A percentile compares a stretch with the other conserved stretches of the same genome.
Evolutionary conservation across 176 grass and related monocot genomes (phyloP).

Genomic region (Eleusine coracana): DNA sequence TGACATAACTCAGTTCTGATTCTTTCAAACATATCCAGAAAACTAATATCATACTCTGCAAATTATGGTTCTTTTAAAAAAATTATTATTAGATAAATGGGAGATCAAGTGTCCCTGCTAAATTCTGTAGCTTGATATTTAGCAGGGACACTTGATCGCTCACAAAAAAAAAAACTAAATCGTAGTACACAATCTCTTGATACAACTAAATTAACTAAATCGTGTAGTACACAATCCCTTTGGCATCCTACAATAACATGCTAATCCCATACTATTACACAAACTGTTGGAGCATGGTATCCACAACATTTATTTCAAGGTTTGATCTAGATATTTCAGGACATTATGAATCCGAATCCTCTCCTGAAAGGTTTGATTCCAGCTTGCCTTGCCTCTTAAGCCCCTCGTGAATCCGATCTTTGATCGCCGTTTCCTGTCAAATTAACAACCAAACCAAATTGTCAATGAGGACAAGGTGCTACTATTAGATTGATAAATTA

Average conservation of each 20-base stretch:
- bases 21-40: slow-evolving; percentile 1
- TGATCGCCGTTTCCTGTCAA: slow-evolving; percentile 64
- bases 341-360: slow-evolving; percentile 31
- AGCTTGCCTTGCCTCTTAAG: slow-evolving; percentile 59
- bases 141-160: no score
- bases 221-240: slow-evolving; percentile 1
- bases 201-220: slow-evolving; percentile 36
- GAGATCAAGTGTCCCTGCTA: not conserved
- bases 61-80: not conserved
- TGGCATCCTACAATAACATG: slow-evolving; percentile 27
- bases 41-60: not conserved
- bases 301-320: slow-evolving; percentile 12
- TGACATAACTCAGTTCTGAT: not conserved
- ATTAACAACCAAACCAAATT: slow-evolving; percentile 15
- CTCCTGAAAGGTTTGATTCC: slow-evolving; percentile 40
- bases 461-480: not conserved
- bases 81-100: not conserved
- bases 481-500: not conserved
- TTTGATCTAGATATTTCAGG: not conserved
- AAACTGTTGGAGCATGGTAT: slow-evolving; percentile 11
- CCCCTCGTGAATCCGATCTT: slow-evolving; percentile 71
- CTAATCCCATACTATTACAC: slow-evolving; percentile 39
- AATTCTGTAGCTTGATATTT: no score
- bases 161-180: no score
- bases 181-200: slow-evolving; percentile 26